Evolutionary conservation across 2,329 filamentous ascomycete species (phyloP), one percentile per base, ranked within the genome.

Genomic region (Chaetomium globosum): DNA sequence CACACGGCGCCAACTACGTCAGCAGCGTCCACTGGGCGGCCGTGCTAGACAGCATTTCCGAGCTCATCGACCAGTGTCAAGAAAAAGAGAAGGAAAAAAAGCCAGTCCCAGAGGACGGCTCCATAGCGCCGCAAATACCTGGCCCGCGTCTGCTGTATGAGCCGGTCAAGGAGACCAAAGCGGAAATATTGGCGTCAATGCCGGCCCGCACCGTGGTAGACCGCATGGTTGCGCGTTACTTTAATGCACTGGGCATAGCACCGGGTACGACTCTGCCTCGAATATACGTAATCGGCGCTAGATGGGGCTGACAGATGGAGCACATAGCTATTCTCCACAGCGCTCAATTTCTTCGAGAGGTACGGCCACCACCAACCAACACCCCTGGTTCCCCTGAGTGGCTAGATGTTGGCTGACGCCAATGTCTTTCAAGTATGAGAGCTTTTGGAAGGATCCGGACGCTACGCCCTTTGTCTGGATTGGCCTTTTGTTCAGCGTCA

Each of bases 401-500:
- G 12, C 13, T 16, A 13, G 36, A 39, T 39, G 36, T 19, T 39
- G 12, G 36, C 39, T 43, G 39, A 43, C 16, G 3, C 5, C 16
- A 43, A 5, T 43, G 7, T 57, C 4, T 2, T 46, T 4, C 31
- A 23, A 59, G 56, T 59, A 59, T 16, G 46, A 59, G 19, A 23
- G 10, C 12, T 59, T 59, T 13, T 59, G 57, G 57, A 12, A 33
- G 9, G 19, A 21, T 3, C 43, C 57, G 0, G 13, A 2, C 0
- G 19, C 3, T 1, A 28, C 46, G 4, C 28, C 46, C 1, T n/a
- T 59, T 21, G 19, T 26, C 2, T 59, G 57, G 57, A 36, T 59
- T 4, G 57, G 57, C 28, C 57, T 59, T 19, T 13, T 59, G 19
- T 59, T 33, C 30, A 36, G 16, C 46, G 43, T 59, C 16, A 59